phyloP scores from a whole-genome alignment of 2,329 filamentous ascomycete genomes.

The Aureobasidium sp. region DNA sequence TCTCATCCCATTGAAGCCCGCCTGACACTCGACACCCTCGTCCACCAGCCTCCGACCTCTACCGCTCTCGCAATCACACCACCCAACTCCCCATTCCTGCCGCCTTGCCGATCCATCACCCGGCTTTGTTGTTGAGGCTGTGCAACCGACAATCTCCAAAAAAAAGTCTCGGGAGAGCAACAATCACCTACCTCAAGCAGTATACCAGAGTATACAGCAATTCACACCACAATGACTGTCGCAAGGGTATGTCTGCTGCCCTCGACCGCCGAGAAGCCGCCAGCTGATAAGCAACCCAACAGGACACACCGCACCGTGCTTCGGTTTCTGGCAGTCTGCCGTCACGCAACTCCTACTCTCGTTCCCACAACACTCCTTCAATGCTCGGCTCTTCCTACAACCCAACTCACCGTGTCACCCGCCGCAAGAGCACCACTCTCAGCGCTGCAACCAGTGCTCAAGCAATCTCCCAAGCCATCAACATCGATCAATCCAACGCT shows the following conservation, averaged over 20 bases:
- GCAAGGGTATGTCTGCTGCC: constrained; percentile 4
- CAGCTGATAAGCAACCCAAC: background rate
- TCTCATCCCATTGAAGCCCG: background rate
- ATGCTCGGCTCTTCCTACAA: constrained; percentile 71
- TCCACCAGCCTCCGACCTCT: background rate
- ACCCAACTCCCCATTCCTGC: background rate
- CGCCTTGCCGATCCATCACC: constrained; percentile 8
- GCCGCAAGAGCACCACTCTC: constrained; percentile 86
- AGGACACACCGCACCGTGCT: constrained; percentile 41
- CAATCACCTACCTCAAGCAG: background rate
- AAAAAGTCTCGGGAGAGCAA: constrained; percentile 14
- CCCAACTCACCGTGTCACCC: constrained; percentile 75
- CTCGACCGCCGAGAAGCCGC: background rate
- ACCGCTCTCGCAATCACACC: background rate
- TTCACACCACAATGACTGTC: constrained; percentile 8
- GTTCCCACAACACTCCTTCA: constrained; percentile 78
- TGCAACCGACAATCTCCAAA: constrained; percentile 13
- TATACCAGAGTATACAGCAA: background rate
- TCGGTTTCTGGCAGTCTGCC: constrained; percentile 54
- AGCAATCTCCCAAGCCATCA: constrained; percentile 61
- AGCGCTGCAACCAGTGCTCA: constrained; percentile 65
- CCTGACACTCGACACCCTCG: background rate
- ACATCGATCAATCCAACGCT: constrained; percentile 11
- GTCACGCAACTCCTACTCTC: constrained; percentile 58
- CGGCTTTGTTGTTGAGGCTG: constrained; percentile 13